Base-by-base conservation (phyloP, 1,284 basidiomycete genomes). In the Gymnopus androsaceus region DNA sequence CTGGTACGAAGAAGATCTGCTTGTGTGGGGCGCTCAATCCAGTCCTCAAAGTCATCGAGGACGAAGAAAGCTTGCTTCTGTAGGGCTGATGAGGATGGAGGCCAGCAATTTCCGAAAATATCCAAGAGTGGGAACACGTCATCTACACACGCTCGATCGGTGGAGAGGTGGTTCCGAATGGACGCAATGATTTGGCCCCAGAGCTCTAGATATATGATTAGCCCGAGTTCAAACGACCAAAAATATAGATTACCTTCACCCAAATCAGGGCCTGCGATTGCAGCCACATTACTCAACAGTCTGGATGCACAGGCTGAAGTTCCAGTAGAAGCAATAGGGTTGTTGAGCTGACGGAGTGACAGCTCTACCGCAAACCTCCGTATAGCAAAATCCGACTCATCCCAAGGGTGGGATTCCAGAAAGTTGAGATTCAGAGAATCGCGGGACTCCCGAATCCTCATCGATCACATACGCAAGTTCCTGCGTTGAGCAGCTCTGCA, bases 71-170 rank as follows among this genome's bases (percentile, higher is more conserved):
- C 51, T 3, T 42, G 51, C 11, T 42, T 12, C 14, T 34, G 34
- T 17, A 52, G 38, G 17, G 51, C 17, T 15, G 27, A 19, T 4
- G 40, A 33, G n/a, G 21, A 41, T 14, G 38, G 25, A 8, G 25
- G 38, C 51, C 51, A 52, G 19, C 51, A 52, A n/a, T n/a, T 21
- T 28, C 31, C 28, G 27, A 52, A 34, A 15, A 52, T 52, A 2
- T 41, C 37, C 14, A 52, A 31, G n/a, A 52, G 38, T n/a, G 38
- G n/a, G 21, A 21, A 41, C 14, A 52, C n/a, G 27, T 52, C 51
- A 14, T 52, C 28, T 23, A 31, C 27, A 19, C 37, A 52, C 5
- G 40, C 40, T 7, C 51, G 51, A 11, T 44, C 51, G 30, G 38
- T 30, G 31, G 28, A 8, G 14, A 52, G 37, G 25, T 42, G 30